Evolutionary conservation across 768 basidiomycete genomes (phyloP).

Genomic region (Xerocomellus amylosporus): DNA sequence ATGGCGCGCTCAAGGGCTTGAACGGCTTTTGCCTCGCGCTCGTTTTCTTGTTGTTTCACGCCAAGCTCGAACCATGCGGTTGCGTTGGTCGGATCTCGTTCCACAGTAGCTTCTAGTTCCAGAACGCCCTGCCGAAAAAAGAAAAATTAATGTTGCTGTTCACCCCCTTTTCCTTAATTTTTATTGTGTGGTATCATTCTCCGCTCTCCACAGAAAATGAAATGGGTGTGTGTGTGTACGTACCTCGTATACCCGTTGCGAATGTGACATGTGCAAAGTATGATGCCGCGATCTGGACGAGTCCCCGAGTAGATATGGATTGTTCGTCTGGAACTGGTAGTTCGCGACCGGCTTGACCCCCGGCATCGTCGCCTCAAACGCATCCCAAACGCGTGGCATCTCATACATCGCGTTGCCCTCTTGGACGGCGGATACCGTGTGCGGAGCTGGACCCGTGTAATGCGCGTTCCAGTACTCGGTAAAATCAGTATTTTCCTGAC

Average conservation of each 20-base stretch:
- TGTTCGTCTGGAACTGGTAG: conserved; percentile 75
- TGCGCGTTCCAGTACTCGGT: conserved; percentile 55
- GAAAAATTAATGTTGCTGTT: conserved; percentile 16
- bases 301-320: conserved; percentile 73
- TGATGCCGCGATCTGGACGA: conserved; percentile 50
- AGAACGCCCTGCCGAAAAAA: conserved; percentile 64
- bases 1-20: conserved; percentile 78
- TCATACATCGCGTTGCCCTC: conserved; percentile 51
- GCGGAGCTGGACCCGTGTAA: conserved; percentile 23
- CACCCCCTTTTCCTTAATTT: neutral
- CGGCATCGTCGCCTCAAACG: conserved; percentile 67
- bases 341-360: conserved; percentile 55
- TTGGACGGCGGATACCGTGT: conserved; percentile 19
- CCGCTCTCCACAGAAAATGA: conserved; percentile 14
- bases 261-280: conserved; percentile 31
- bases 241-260: conserved; percentile 40
- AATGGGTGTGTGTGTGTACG: conserved; percentile 14
- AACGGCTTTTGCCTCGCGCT: conserved; percentile 88
- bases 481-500: conserved; percentile 68
- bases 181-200: conserved; percentile 2
- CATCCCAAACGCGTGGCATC: conserved; percentile 78
- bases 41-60: conserved; percentile 97
- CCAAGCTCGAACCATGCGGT: conserved; percentile 89
- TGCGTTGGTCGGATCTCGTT: conserved; percentile 68
- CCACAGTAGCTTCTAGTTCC: conserved; percentile 86